Evolutionary conservation across 805 yeast species (phyloP).

Genomic region (Candida insectalens): DNA sequence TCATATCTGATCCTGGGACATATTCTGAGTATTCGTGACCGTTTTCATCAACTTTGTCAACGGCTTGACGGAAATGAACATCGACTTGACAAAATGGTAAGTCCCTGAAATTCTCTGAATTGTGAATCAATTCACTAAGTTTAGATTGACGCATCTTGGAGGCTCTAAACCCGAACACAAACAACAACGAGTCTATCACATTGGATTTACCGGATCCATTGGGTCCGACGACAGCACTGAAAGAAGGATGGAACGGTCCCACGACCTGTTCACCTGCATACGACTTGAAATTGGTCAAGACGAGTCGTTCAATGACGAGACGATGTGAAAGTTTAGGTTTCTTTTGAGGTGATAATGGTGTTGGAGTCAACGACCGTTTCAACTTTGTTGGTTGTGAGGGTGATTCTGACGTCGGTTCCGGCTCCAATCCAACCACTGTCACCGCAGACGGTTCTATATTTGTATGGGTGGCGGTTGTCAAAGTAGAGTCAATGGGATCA

Average conservation of each 20-base stretch:
- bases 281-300: slow-evolving; percentile 81
- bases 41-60: slow-evolving; percentile 32
- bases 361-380: no score
- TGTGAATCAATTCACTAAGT: slow-evolving; percentile 86
- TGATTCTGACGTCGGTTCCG: no score
- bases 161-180: slow-evolving; percentile 96
- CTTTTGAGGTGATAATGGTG: no score
- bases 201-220: slow-evolving; percentile 97
- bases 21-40: slow-evolving; percentile 26
- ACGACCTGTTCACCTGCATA: slow-evolving; percentile 89
- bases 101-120: slow-evolving; percentile 63
- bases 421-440: slow-evolving; percentile 10
- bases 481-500: no score
- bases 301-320: slow-evolving; percentile 64
- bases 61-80: slow-evolving; percentile 72
- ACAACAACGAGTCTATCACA: slow-evolving; percentile 95
- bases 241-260: slow-evolving; percentile 91
- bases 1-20: slow-evolving; percentile 47
- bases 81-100: slow-evolving; percentile 81
- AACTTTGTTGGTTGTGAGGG: slow-evolving; percentile 13
- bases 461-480: no score
- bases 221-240: slow-evolving; percentile 97
- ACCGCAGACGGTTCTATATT: no score
- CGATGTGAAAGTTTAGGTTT: no score
- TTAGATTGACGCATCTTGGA: slow-evolving; percentile 94